Evolutionary conservation across 768 basidiomycete genomes (phyloP).

Genomic region (Phlebiopsis flavidoalba): DNA sequence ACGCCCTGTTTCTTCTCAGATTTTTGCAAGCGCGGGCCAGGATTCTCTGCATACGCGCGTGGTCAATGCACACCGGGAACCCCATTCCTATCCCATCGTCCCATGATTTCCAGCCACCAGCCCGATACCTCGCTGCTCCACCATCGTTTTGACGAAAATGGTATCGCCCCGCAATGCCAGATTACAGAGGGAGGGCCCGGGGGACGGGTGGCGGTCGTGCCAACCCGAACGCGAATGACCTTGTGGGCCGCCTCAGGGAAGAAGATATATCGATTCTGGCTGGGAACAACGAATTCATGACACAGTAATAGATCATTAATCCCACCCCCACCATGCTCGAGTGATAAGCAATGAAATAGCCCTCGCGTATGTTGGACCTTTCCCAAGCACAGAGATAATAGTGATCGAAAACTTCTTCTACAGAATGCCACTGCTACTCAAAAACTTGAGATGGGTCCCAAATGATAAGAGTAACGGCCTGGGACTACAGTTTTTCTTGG

Average conservation of each 20-base stretch:
- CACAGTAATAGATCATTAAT: too few relatives aligned
- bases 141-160: constrained; percentile 30
- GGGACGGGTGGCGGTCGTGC: not conserved
- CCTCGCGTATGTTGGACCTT: too few relatives aligned
- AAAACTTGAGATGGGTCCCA: too few relatives aligned
- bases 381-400: too few relatives aligned
- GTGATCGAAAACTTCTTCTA: too few relatives aligned
- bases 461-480: too few relatives aligned
- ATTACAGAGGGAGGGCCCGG: constrained; percentile 39
- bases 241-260: constrained; percentile 52
- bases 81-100: too few relatives aligned
- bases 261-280: constrained; percentile 41
- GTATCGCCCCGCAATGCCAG: constrained; percentile 45
- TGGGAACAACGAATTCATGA: constrained; percentile 35
- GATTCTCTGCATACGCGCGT: constrained; percentile 60
- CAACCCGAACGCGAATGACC: constrained; percentile 26
- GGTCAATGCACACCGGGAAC: constrained; percentile 59
- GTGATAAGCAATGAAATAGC: too few relatives aligned
- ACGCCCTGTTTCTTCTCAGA: constrained; percentile 51
- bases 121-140: constrained; percentile 26
- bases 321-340: too few relatives aligned
- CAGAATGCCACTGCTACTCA: too few relatives aligned
- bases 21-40: constrained; percentile 69
- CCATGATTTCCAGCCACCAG: too few relatives aligned
- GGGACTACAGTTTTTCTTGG: too few relatives aligned